Evolutionary conservation across 2,329 filamentous ascomycete species (phyloP).

Genomic region (Aschersonia sp.): DNA sequence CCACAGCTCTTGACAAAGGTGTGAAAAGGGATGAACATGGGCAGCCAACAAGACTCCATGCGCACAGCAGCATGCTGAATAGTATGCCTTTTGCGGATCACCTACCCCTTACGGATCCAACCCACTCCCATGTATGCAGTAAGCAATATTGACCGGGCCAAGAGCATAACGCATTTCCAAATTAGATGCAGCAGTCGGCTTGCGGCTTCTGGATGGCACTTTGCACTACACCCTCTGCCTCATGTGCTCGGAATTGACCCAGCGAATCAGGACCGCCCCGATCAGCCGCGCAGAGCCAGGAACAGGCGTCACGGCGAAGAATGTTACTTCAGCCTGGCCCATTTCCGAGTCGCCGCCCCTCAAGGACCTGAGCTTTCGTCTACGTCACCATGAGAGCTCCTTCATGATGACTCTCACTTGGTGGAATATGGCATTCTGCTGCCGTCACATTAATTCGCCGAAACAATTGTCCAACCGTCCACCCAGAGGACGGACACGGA

Average conservation of each 20-base stretch:
- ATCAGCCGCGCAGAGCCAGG: not conserved
- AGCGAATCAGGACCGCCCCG: not conserved
- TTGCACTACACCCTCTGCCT: not conserved
- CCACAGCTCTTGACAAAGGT: too few relatives aligned
- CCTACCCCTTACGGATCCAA: not conserved
- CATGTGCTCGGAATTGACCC: not conserved
- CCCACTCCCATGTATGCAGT: not conserved
- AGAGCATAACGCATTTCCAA: not conserved
- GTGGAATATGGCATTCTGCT: too few relatives aligned
- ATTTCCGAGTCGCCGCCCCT: too few relatives aligned
- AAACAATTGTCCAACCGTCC: not conserved
- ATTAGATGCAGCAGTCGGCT: not conserved
- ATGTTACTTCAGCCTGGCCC: not conserved
- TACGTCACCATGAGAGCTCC: too few relatives aligned
- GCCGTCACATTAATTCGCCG: not conserved
- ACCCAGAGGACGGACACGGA: not conserved
- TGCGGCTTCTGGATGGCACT: not conserved
- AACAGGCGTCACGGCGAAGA: not conserved
- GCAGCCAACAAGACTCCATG: too few relatives aligned
- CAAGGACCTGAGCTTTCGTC: too few relatives aligned
- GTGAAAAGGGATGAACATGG: too few relatives aligned
- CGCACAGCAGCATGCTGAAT: too few relatives aligned
- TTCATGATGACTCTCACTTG: too few relatives aligned
- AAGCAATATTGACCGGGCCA: not conserved
- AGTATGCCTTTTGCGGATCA: not conserved